Percentiles rank a stretch among this genome's conserved stretches.
Conservation (phyloP, 768 basidiomycete genomes). For the Lentinula detonsa region DNA sequence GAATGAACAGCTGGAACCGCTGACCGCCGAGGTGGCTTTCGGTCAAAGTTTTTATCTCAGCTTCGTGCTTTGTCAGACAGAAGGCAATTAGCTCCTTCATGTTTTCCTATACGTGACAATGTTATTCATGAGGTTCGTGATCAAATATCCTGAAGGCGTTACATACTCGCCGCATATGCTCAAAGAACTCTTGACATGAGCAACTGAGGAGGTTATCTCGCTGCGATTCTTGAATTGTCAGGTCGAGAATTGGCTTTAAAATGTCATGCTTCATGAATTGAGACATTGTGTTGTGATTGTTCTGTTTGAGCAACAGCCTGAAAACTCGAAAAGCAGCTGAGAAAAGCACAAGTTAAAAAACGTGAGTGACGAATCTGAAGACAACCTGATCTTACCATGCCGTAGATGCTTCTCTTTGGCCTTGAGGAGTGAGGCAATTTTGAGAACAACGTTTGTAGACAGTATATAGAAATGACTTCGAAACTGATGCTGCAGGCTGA, state of each 20-base stretch:
- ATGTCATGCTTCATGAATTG: slow-evolving; percentile 84
- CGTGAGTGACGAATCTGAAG: slow-evolving; percentile 4
- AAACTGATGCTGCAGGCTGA: slow-evolving; percentile 84
- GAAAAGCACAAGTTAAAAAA: slow-evolving; percentile 6
- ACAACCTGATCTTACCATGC: slow-evolving; percentile 55
- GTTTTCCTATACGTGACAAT: slow-evolving; percentile 63
- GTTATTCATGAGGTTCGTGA: not conserved
- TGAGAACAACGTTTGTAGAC: slow-evolving; percentile 67
- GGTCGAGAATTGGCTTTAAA: slow-evolving; percentile 74
- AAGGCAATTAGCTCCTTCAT: slow-evolving; percentile 79
- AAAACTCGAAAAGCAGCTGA: slow-evolving; percentile 91
- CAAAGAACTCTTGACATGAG: slow-evolving; percentile 95
- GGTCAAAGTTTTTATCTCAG: slow-evolving; percentile 57
- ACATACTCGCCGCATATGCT: slow-evolving; percentile 79
- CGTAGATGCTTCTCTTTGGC: slow-evolving; percentile 89
- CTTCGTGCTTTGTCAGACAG: slow-evolving; percentile 74
- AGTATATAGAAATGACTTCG: slow-evolving; percentile 89
- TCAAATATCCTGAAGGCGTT: not conserved
- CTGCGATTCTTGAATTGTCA: slow-evolving; percentile 76
- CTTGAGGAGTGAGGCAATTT: slow-evolving; percentile 72
- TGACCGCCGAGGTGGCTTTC: slow-evolving; percentile 54
- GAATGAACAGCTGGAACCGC: slow-evolving; percentile 67
- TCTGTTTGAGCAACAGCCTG: slow-evolving; percentile 75
- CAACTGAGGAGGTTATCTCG: slow-evolving; percentile 92
- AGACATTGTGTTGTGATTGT: slow-evolving; percentile 67